Evolutionary conservation across 768 basidiomycete species (phyloP).

Genomic region (Tricholoma terreum): DNA sequence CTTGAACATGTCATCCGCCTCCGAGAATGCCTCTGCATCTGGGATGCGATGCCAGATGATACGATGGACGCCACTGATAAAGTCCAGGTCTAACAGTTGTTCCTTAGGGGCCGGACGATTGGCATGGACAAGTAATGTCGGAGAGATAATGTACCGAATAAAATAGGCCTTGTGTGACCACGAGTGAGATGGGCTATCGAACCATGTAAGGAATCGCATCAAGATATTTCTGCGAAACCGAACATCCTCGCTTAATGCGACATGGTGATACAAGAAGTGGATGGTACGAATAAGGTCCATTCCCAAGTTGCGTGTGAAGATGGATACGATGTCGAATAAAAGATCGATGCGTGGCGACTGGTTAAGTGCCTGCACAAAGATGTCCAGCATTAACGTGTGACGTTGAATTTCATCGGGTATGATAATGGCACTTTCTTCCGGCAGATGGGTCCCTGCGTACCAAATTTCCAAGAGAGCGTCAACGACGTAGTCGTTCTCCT

Average conservation of each 20-base stretch:
- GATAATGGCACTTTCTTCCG: slow-evolving; percentile 41
- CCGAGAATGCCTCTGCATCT: slow-evolving; percentile 37
- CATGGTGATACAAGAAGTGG: slow-evolving; percentile 83
- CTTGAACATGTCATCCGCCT: slow-evolving; percentile 79
- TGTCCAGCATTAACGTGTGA: slow-evolving; percentile 63
- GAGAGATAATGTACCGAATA: slow-evolving; percentile 82
- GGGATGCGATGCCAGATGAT: slow-evolving; percentile 80
- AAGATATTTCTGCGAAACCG: slow-evolving; percentile 80
- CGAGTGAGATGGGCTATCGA: slow-evolving; percentile 57
- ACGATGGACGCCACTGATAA: slow-evolving; percentile 65
- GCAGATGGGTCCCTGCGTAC: slow-evolving; percentile 49
- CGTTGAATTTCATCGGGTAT: slow-evolving; percentile 53
- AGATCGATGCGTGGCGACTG: slow-evolving; percentile 80
- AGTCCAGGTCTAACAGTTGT: slow-evolving; percentile 67
- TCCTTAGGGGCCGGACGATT: slow-evolving; percentile 48
- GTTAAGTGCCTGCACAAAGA: slow-evolving; percentile 73
- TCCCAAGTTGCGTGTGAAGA: slow-evolving; percentile 76
- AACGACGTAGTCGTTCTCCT: slow-evolving; percentile 61
- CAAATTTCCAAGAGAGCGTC: slow-evolving; percentile 74
- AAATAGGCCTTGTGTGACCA: slow-evolving; percentile 79
- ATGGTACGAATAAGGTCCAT: slow-evolving; percentile 78
- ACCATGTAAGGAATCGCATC: slow-evolving; percentile 83
- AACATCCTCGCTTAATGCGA: slow-evolving; percentile 67
- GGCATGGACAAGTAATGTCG: slow-evolving; percentile 78
- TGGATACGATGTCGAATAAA: slow-evolving; percentile 80